Base-by-base conservation (phyloP, 2,329 filamentous ascomycete genomes). In the Fusarium sp. region DNA sequence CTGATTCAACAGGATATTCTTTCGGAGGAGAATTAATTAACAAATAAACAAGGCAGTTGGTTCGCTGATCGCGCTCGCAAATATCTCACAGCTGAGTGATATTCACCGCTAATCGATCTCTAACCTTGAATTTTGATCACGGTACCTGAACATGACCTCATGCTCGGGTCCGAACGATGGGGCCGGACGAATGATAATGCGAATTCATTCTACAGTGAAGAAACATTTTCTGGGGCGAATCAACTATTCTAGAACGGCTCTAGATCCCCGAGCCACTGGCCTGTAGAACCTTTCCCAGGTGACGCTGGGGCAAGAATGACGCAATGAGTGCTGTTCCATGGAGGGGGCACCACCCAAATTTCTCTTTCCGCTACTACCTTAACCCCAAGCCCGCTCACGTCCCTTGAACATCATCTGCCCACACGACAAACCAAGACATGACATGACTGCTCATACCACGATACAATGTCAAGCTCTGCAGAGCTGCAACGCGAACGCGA, bases 401-500 rank as follows among this genome's bases (percentile, higher is more conserved):
- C 23, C 20, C 7, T 47, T 15, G 15, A 32, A 12, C 21, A 44
- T 62, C 28, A 11, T 26, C 21, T 49, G 32, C 17, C 28, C 40
- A 34, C 46, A 57, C 46, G 49, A 49, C 45, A 39, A 59, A 15
- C 44, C 39, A 38, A 48, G 59, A 61, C 55, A 56, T 65, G 59
- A 43, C 28, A 59, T 52, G 59, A 61, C 28, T 46, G 38, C 34
- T 12, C 39, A 46, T 66, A 17, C 17, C 14, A 24, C 47, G 15
- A 45, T 57, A 63, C 52, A 59, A 71, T 71, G 71, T 73, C 71
- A 7, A 70, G 59, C 63, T 70, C 71, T 56, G 65, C 59, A 47
- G 72, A 74, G 67, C 63, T 62, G 40, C 72, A 76, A 71, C 75
- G 75, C 21, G 73, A 76, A 50, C 73, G 75, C 24, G 75, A 77